Percentiles rank a stretch among this genome's conserved stretches.
Evolutionary conservation across 139 green algal genomes (phyloP).

Genomic region (Parachlorella kessleri): DNA sequence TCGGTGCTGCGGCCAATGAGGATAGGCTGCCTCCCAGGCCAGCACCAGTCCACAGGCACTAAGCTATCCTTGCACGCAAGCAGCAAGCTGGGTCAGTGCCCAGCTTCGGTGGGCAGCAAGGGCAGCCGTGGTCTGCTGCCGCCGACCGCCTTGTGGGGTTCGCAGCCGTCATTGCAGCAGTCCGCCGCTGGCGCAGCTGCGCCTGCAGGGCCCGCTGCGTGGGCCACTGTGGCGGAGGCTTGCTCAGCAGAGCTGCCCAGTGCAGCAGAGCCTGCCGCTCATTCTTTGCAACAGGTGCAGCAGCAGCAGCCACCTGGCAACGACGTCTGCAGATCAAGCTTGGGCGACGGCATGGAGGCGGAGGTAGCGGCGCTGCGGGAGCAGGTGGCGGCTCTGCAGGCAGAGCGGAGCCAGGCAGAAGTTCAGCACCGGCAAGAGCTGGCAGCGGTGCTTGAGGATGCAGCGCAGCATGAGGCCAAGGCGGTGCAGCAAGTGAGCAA

Average conservation of each 20-base stretch:
- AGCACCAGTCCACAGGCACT: not conserved
- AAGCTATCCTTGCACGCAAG: not conserved
- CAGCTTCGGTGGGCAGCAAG: too few relatives aligned
- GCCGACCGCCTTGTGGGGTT: not conserved
- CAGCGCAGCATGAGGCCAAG: slow-evolving; percentile 33
- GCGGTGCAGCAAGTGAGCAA: not conserved
- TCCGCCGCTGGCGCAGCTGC: not conserved
- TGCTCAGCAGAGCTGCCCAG: too few relatives aligned
- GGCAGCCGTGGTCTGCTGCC: too few relatives aligned
- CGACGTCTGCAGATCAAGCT: not conserved
- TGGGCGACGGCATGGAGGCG: not conserved
- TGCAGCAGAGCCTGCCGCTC: too few relatives aligned
- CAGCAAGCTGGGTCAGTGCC: too few relatives aligned
- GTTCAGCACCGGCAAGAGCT: slow-evolving; percentile 33
- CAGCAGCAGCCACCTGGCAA: not conserved
- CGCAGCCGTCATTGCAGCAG: not conserved
- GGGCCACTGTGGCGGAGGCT: too few relatives aligned
- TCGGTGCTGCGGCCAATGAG: slow-evolving; percentile 23
- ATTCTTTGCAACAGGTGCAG: too few relatives aligned
- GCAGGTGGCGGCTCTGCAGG: slow-evolving; percentile 19
- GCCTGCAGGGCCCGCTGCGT: not conserved
- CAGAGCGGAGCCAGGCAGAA: not conserved
- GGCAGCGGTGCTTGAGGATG: slow-evolving; percentile 38
- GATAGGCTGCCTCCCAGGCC: not conserved
- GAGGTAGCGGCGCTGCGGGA: slow-evolving; percentile 34